These are phyloP conservation scores for Mycena citricolor DNA, from an alignment of 1,284 basidiomycete species.

Conservation along the genomic window DNA sequence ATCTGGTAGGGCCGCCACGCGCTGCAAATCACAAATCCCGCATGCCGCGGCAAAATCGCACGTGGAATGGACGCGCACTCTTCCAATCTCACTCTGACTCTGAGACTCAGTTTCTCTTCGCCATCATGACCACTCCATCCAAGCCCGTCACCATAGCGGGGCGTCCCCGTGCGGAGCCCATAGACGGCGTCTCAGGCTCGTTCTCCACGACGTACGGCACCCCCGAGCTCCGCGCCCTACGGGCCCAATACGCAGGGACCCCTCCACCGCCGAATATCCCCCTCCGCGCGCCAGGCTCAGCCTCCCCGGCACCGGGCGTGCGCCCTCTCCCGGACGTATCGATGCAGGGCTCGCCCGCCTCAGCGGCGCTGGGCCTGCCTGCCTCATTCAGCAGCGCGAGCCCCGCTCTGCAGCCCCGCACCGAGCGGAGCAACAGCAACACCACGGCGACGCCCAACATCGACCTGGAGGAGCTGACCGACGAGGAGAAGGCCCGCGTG, in stretches of 20 bases:
- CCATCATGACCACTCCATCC: slow-evolving; percentile 56
- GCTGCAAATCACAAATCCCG: no score
- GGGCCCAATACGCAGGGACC: slow-evolving; percentile 61
- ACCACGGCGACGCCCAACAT: slow-evolving; percentile 33
- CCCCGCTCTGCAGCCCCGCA: slow-evolving; percentile 23
- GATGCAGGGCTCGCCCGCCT: no score
- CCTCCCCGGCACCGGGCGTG: slow-evolving; percentile 7
- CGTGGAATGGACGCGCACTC: no score
- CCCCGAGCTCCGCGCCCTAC: slow-evolving; percentile 55
- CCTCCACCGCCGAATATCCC: slow-evolving; percentile 69
- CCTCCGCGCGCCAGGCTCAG: no score
- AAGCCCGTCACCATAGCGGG: slow-evolving; percentile 58
- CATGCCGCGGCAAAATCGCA: no score
- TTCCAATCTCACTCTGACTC: no score
- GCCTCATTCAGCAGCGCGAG: slow-evolving; percentile 31
- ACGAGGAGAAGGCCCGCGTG: slow-evolving; percentile 83
- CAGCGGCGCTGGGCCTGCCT: slow-evolving; percentile 25
- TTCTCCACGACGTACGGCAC: slow-evolving; percentile 43
- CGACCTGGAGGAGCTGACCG: slow-evolving; percentile 60
- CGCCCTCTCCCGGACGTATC: slow-evolving; percentile 25
- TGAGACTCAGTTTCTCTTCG: slow-evolving; percentile 1
- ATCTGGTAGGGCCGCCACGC: no score
- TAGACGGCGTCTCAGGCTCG: slow-evolving; percentile 32
- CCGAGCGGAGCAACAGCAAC: slow-evolving; percentile 24
- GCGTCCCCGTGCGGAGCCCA: slow-evolving; percentile 32